Conservation (phyloP, 2,329 filamentous ascomycete genomes). For the Epichloe bromicola region DNA sequence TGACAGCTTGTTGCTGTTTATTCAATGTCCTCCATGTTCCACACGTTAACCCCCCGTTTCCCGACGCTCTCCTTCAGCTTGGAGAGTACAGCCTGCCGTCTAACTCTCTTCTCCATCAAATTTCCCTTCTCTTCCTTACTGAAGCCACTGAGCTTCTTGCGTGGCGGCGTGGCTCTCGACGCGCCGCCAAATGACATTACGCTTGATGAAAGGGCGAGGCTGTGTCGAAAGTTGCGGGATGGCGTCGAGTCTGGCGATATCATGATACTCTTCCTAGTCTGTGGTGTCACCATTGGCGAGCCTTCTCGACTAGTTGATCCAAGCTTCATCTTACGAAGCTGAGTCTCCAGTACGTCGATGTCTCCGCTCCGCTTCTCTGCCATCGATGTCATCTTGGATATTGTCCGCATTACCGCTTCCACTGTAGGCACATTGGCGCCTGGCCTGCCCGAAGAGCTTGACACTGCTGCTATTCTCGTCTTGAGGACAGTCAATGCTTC, state of each 20-base stretch:
- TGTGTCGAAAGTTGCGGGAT: constrained; percentile 28
- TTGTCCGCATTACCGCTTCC: constrained; percentile 83
- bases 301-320: constrained; percentile 30
- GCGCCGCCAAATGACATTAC: constrained; percentile 28
- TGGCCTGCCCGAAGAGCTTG: constrained; percentile 33
- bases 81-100: constrained; percentile 37
- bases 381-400: constrained; percentile 84
- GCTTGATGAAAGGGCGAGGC: constrained; percentile 21
- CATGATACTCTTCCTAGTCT: constrained; percentile 23
- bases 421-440: constrained; percentile 59
- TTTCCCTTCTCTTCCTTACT: constrained; percentile 44
- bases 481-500: constrained; percentile 67
- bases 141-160: constrained; percentile 51
- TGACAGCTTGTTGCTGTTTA: constrained; percentile 11
- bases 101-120: constrained; percentile 40
- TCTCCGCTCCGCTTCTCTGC: constrained; percentile 84
- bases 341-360: constrained; percentile 77
- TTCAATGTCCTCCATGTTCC: constrained; percentile 36
- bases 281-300: constrained; percentile 28
- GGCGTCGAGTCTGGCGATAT: constrained; percentile 31
- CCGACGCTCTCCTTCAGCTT: constrained; percentile 37
- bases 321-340: constrained; percentile 62
- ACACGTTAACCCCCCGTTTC: constrained; percentile 36
- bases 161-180: constrained; percentile 31
- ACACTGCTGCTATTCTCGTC: constrained; percentile 55